Conservation (phyloP, 2,329 filamentous ascomycete genomes). For the Stemphylium lycopersici region DNA sequence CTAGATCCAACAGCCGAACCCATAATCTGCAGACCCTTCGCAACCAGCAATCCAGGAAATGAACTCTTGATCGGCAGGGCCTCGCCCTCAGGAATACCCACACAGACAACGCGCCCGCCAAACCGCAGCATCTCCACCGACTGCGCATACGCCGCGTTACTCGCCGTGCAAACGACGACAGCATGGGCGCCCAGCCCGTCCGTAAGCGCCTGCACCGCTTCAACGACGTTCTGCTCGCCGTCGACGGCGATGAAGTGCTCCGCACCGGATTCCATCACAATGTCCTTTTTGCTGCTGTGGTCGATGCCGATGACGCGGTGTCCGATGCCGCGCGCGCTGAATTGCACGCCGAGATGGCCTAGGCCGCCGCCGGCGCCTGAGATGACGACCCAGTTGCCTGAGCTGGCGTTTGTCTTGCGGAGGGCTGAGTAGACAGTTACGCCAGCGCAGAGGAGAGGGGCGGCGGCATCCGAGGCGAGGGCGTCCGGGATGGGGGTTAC, state of each 20-base stretch:
- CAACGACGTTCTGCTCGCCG: slow-evolving; percentile 56
- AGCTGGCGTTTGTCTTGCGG: slow-evolving; percentile 63
- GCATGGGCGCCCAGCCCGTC: slow-evolving; percentile 65
- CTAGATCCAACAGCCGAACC: slow-evolving; percentile 55
- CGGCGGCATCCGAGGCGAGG: slow-evolving; percentile 65
- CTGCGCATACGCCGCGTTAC: slow-evolving; percentile 55
- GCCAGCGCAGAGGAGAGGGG: slow-evolving; percentile 70
- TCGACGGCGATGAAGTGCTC: slow-evolving; percentile 71
- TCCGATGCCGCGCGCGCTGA: slow-evolving; percentile 65
- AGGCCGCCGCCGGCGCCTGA: slow-evolving; percentile 64
- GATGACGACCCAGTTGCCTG: slow-evolving; percentile 67
- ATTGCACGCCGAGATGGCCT: slow-evolving; percentile 69
- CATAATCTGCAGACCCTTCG: slow-evolving; percentile 52
- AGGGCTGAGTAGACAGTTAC: slow-evolving; percentile 71
- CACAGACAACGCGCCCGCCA: slow-evolving; percentile 54
- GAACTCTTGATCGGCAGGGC: slow-evolving; percentile 53
- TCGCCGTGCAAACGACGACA: slow-evolving; percentile 61
- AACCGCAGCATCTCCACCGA: slow-evolving; percentile 52
- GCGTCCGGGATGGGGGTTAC: slow-evolving; percentile 72
- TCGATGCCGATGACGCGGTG: slow-evolving; percentile 71
- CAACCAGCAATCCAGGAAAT: slow-evolving; percentile 50
- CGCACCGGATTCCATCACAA: slow-evolving; percentile 66
- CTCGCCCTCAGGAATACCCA: slow-evolving; percentile 57
- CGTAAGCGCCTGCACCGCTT: slow-evolving; percentile 63
- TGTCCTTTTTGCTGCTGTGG: slow-evolving; percentile 66